These are phyloP conservation scores for Clarireedia monteithiana DNA, from an alignment of 2,329 filamentous ascomycete species.

Conservation along the genomic window DNA sequence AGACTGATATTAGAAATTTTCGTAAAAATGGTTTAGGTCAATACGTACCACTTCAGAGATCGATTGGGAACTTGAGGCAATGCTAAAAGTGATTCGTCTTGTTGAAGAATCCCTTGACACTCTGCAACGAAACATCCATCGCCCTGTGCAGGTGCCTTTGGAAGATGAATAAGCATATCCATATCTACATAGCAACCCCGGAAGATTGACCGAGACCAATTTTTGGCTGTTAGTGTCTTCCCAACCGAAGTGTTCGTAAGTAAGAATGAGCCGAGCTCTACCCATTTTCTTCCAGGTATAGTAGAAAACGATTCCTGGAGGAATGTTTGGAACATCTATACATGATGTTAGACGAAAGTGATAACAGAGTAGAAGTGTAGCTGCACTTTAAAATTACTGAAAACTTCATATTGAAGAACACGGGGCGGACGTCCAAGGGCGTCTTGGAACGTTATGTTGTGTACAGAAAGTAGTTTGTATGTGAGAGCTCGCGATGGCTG, in stretches of 20 bases:
- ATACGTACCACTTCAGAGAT: too few relatives aligned
- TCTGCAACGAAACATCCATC: too few relatives aligned
- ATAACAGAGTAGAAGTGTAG: background rate
- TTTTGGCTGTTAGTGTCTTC: background rate
- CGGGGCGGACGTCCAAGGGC: background rate
- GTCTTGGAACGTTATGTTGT: background rate
- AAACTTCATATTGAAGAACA: background rate
- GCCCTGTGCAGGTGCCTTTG: too few relatives aligned
- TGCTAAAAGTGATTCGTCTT: too few relatives aligned
- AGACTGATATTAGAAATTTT: too few relatives aligned
- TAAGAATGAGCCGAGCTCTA: background rate
- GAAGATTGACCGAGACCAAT: background rate
- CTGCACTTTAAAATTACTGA: background rate
- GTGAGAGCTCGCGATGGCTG: background rate
- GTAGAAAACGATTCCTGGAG: background rate
- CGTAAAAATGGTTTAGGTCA: too few relatives aligned
- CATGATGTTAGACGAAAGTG: accelerated
- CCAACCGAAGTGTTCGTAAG: background rate
- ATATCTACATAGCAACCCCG: background rate
- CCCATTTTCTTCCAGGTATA: background rate
- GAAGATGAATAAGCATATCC: background rate
- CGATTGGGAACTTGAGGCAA: too few relatives aligned
- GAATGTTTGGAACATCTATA: background rate
- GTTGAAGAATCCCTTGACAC: too few relatives aligned
- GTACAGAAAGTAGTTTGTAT: background rate